Evolutionary conservation across 1,284 basidiomycete genomes (phyloP).

Genomic region (Ustilago cynodontis): DNA sequence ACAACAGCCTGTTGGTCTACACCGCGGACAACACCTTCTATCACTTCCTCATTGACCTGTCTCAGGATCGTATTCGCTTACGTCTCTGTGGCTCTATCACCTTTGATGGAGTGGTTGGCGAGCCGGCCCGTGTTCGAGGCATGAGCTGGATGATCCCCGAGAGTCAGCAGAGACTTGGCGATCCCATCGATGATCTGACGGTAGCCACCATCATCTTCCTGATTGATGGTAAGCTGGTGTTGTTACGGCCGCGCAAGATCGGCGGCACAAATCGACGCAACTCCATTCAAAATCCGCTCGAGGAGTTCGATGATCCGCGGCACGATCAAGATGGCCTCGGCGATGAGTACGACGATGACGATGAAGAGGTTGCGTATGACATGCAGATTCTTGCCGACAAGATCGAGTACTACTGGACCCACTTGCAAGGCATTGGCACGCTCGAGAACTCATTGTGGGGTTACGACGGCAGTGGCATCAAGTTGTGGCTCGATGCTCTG

Average conservation of each 20-base stretch:
- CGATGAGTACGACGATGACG: slow-evolving; percentile 73
- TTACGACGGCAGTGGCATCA: slow-evolving; percentile 88
- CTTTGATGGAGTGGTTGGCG: slow-evolving; percentile 89
- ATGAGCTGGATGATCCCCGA: slow-evolving; percentile 97
- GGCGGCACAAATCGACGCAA: slow-evolving; percentile 5
- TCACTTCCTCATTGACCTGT: slow-evolving; percentile 92
- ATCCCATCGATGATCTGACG: slow-evolving; percentile 91
- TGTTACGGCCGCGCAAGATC: slow-evolving; percentile 75
- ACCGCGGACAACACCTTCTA: slow-evolving; percentile 94
- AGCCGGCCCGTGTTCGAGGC: slow-evolving; percentile 86
- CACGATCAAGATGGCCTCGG: slow-evolving; percentile 16
- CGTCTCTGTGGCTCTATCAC: slow-evolving; percentile 92
- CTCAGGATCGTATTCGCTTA: slow-evolving; percentile 83
- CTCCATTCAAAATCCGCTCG: slow-evolving; percentile 7
- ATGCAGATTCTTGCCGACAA: slow-evolving; percentile 95
- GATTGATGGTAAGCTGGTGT: slow-evolving; percentile 89
- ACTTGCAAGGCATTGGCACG: slow-evolving; percentile 88
- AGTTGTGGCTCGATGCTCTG: slow-evolving; percentile 94
- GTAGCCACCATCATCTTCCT: slow-evolving; percentile 97
- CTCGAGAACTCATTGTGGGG: slow-evolving; percentile 98
- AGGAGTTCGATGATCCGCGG: slow-evolving; percentile 29
- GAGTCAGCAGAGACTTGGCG: slow-evolving; percentile 91
- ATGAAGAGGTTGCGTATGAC: slow-evolving; percentile 94
- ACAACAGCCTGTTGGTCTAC: slow-evolving; percentile 96
- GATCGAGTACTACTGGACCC: slow-evolving; percentile 99